Evolutionary conservation across 164 flowering plant genomes (phyloP), one percentile per base, ranked within the genome.

Genomic region (Aristolochia californica): DNA sequence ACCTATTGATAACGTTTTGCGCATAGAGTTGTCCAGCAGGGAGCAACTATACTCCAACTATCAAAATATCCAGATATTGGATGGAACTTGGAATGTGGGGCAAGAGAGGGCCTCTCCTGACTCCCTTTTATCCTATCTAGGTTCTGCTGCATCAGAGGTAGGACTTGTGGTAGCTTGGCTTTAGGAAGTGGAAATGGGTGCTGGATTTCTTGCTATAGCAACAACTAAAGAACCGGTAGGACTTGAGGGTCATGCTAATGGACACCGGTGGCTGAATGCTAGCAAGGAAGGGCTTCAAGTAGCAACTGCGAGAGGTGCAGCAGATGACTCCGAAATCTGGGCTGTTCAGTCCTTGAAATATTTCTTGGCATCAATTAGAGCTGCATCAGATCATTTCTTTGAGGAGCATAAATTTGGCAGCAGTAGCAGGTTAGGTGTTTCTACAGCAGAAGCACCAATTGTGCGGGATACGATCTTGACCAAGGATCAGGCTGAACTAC

Each of bases 161-260:
- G 95, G 84, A 43, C 81, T 94, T 51, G 70, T 94, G 56, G 93
- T 82, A 48, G n/a, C n/a, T n/a, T n/a, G n/a, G n/a, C n/a, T n/a
- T n/a, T n/a, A n/a, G n/a, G n/a, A n/a, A n/a, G n/a, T n/a, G n/a
- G n/a, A n/a, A n/a, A n/a, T n/a, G n/a, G n/a, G n/a, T n/a, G n/a
- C n/a, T n/a, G n/a, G n/a, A 84, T 88, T 94, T 74, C 93, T 94
- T 57, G 99, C 99, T 13, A 79, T 90, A 91, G 91, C 99, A 53
- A 96, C 97, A 16, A 97, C 99, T 30, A 90, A 81, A 84, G 99
- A 94, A 77, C 75, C 96, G 94, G 88, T 88, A 66, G 98, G 98
- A 58, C 85, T 87, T 61, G 97, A 93, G 74, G 97, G 98, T 58
- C 84, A 89, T 75, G 56, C 89, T 34, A 62, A 78, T 40, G 98